A percentile compares a stretch with the other conserved stretches of the same genome.
These are phyloP conservation scores for Phytophthora pisi DNA, from an alignment of 352 stramenopile genomes.

Conservation along the genomic window DNA sequence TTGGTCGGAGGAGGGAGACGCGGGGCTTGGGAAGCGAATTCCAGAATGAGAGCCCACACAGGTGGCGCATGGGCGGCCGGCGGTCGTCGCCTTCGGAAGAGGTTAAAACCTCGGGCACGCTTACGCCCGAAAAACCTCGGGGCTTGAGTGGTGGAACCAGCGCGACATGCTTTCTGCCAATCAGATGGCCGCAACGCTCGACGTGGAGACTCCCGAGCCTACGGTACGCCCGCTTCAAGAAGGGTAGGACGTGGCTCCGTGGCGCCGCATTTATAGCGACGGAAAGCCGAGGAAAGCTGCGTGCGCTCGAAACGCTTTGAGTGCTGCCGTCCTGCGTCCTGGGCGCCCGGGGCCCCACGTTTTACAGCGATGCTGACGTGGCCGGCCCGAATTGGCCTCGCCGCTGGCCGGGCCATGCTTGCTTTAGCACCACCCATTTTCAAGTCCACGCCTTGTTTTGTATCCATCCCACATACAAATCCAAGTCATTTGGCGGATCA, in stretches of 20 bases:
- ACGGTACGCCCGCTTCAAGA: neutral
- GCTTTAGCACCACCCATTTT: constrained; percentile 31
- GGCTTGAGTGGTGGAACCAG: constrained; percentile 30
- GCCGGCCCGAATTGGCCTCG: constrained; percentile 13
- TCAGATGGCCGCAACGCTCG: constrained; percentile 2
- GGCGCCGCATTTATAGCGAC: constrained; percentile 2
- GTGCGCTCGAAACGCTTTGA: neutral
- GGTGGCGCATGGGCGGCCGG: constrained; percentile 1
- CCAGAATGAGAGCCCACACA: constrained; percentile 47
- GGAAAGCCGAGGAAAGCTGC: neutral
- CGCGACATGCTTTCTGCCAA: constrained; percentile 37
- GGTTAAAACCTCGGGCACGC: constrained; percentile 36
- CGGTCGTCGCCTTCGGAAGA: neutral
- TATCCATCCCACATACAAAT: constrained; percentile 4
- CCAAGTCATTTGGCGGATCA: constrained; percentile 11
- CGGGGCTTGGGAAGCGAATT: constrained; percentile 47
- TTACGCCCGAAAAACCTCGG: constrained; percentile 33
- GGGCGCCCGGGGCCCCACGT: neutral
- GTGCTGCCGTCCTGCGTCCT: neutral
- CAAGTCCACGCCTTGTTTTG: neutral
- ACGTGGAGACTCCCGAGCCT: neutral
- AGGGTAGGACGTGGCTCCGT: neutral
- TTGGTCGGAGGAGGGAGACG: constrained; percentile 16
- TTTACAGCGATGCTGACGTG: neutral
- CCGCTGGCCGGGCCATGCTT: constrained; percentile 11